These are phyloP conservation scores for Agaricus blazei DNA, from an alignment of 768 basidiomycete genomes.

Conservation along the genomic window DNA sequence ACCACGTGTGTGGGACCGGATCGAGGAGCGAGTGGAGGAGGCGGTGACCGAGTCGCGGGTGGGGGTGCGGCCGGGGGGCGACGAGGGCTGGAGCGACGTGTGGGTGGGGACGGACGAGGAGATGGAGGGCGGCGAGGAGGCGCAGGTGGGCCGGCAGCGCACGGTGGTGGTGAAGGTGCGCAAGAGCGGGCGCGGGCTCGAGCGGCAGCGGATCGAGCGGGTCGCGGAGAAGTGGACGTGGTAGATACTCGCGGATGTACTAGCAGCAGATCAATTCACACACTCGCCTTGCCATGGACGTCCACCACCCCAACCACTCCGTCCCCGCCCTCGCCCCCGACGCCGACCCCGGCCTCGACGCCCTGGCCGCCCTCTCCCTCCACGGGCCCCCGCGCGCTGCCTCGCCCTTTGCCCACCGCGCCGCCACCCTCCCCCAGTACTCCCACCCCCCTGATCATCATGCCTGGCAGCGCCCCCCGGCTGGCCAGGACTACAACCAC, in stretches of 20 bases:
- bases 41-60: background rate
- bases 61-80: background rate
- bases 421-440: constrained; percentile 32
- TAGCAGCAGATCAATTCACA: constrained; percentile 6
- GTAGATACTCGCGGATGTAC: constrained; percentile 17
- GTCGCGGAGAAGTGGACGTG: constrained; percentile 66
- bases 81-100: constrained; percentile 15
- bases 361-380: constrained; percentile 52
- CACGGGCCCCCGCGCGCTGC: constrained; percentile 46
- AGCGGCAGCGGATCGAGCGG: constrained; percentile 69
- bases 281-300: background rate
- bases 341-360: constrained; percentile 40
- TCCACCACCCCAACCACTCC: constrained; percentile 38
- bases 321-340: constrained; percentile 43
- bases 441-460: constrained; percentile 2
- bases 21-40: constrained; percentile 20
- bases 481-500: constrained; percentile 43
- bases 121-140: constrained; percentile 28
- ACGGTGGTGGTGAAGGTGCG: constrained; percentile 57
- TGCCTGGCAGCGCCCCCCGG: constrained; percentile 16
- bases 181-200: constrained; percentile 48
- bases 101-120: constrained; percentile 4
- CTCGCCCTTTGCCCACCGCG: constrained; percentile 53
- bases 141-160: constrained; percentile 18
- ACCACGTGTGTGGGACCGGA: constrained; percentile 61